A percentile compares a stretch with the other conserved stretches of the same genome.
These are phyloP conservation scores for Entomortierella parvispora DNA, from an alignment of 192 early-diverging fungal genomes.

Conservation along the genomic window DNA sequence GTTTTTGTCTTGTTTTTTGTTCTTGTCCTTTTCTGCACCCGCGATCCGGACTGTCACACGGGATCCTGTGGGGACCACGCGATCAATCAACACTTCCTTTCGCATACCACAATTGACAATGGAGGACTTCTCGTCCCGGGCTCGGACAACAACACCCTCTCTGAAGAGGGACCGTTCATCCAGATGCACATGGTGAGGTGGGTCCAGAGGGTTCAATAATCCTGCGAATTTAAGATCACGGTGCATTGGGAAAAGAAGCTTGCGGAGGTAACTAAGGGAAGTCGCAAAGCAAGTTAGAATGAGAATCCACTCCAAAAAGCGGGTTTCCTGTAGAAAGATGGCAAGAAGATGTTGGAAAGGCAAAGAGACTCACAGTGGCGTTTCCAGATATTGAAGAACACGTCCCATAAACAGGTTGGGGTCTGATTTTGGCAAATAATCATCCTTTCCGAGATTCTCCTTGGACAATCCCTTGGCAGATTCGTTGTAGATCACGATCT, in stretches of 20 bases:
- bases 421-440: conserved; percentile 57
- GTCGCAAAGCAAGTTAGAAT: not conserved
- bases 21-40: conserved; percentile 35
- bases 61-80: conserved; percentile 61
- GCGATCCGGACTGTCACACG: conserved; percentile 65
- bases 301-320: not conserved
- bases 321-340: too few species aligned
- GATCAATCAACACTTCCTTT: conserved; percentile 61
- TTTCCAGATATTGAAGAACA: conserved; percentile 74
- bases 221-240: conserved; percentile 72
- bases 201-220: conserved; percentile 71
- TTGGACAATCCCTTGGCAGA: conserved; percentile 42
- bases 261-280: conserved; percentile 64
- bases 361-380: conserved; percentile 61
- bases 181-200: conserved; percentile 71
- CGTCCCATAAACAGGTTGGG: conserved; percentile 71
- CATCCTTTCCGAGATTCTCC: conserved; percentile 50
- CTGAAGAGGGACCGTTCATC: conserved; percentile 69
- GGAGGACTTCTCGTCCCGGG: conserved; percentile 35
- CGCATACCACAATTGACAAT: conserved; percentile 52
- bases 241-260: conserved; percentile 72
- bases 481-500: conserved; percentile 75
- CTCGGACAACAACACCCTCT: conserved; percentile 67
- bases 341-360: not conserved
- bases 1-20: conserved; percentile 32